Evolutionary conservation across 179 eudicot species (phyloP), one percentile per base, ranked within the genome.

Genomic region (Spergularia azorica): DNA sequence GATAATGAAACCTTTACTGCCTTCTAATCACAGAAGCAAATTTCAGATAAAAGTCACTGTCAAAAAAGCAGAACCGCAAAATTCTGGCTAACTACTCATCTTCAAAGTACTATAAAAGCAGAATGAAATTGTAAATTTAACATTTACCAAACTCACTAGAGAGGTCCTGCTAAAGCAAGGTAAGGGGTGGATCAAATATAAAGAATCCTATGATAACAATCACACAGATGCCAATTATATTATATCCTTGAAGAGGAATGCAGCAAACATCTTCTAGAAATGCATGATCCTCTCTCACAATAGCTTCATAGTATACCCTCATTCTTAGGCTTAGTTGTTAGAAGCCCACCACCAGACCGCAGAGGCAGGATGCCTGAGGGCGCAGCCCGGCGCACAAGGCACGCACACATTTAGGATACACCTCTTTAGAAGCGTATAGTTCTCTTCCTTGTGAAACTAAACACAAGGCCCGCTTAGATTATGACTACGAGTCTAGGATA

Each of bases 11-110:
- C 66, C 6, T 5, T 72, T 5, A 11, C 9, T 72, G 1, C 51
- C 12, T 39, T 13, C 41, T 52, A 70, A 51, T n/a, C 18, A 63
- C 68, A 60, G 52, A 68, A 17, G 59, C 59, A 76, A 58, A 20
- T 12, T 20, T 74, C 48, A 74, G 18, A 73, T 20, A 60, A 52
- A 17, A 38, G 20, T 26, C 60, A 14, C 41, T 17, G 46, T 43
- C 4, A 63, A 14, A 13, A 13, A 63, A 32, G 67, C 17, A 36
- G 9, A 63, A 63, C n/a, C 7, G 39, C 43, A 38, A 38, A 61
- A 57, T 57, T 39, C 52, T 48, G 46, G 18, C 50, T 46, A 16
- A 67, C 71, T 67, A 4, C 36, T 1, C 36, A 7, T 6, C 63
- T 9, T 18, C 36, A 17, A 60, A 60, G 63, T 60, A 7, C 36